Conservation (phyloP, 2,329 filamentous ascomycete species). For the Xylariaceae sp. region DNA sequence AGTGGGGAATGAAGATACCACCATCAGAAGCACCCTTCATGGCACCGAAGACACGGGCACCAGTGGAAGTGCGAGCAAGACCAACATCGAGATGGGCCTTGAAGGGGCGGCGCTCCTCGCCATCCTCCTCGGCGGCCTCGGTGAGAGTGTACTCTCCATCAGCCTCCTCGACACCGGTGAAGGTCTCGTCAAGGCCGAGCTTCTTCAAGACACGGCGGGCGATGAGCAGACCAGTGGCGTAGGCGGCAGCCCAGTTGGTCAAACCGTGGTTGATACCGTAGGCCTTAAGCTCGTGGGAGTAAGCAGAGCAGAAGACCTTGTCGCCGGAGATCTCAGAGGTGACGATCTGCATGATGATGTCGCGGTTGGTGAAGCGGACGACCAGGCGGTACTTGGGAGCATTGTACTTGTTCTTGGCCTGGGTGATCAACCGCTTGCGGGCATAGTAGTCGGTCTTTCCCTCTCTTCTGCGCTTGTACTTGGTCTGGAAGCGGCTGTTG, state of each 20-base stretch:
- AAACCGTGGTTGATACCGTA: slow-evolving; percentile 99
- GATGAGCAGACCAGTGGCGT: slow-evolving; percentile 94
- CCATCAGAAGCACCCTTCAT: slow-evolving; percentile 99
- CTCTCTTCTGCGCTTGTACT: slow-evolving; percentile 95
- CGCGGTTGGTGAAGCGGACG: slow-evolving; percentile 98
- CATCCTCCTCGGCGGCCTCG: slow-evolving; percentile 89
- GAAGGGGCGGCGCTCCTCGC: slow-evolving; percentile 96
- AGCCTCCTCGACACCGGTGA: slow-evolving; percentile 94
- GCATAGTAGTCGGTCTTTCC: slow-evolving; percentile 99
- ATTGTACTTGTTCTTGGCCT: slow-evolving; percentile 99
- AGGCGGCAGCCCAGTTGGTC: slow-evolving; percentile 99
- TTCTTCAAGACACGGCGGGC: slow-evolving; percentile 97
- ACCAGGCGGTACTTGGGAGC: slow-evolving; percentile 99
- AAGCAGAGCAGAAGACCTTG: slow-evolving; percentile 93
- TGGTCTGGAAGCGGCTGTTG: slow-evolving; percentile 94
- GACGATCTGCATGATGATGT: slow-evolving; percentile 98
- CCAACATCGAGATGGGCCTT: slow-evolving; percentile 99
- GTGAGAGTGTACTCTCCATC: slow-evolving; percentile 96
- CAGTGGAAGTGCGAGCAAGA: slow-evolving; percentile 95
- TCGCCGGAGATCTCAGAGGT: slow-evolving; percentile 95
- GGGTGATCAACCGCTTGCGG: slow-evolving; percentile 98
- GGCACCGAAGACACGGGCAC: slow-evolving; percentile 98
- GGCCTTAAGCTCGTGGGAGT: slow-evolving; percentile 95
- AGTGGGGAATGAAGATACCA: slow-evolving; percentile 96
- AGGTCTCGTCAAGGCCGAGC: slow-evolving; percentile 92